A percentile compares a stretch with the other conserved stretches of the same genome.
phyloP scores from a whole-genome alignment of 441 rosid species.

The Erysimum cheiri region DNA sequence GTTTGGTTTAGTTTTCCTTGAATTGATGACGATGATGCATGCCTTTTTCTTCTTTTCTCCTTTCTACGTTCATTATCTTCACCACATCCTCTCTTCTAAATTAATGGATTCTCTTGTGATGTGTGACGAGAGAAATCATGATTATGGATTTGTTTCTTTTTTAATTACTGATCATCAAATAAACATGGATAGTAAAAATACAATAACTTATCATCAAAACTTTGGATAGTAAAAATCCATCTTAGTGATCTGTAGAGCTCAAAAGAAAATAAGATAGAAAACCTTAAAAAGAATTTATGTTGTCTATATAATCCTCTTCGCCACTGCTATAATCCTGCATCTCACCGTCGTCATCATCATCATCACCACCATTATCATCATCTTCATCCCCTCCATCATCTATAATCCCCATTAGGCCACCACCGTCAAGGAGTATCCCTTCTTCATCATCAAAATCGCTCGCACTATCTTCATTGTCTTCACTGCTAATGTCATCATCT shows the following conservation, averaged over 20 bases:
- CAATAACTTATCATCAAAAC: constrained; percentile 36
- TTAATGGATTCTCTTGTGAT: not conserved
- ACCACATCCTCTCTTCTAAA: not conserved
- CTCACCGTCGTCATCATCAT: constrained; percentile 63
- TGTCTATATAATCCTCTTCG: constrained; percentile 64
- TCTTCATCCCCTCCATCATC: constrained; percentile 51
- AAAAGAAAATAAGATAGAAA: not conserved
- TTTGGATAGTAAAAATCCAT: constrained; percentile 28
- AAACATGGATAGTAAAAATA: not conserved
- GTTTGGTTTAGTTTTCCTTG: constrained; percentile 42
- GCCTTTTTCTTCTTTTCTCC: not conserved
- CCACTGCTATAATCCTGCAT: constrained; percentile 82
- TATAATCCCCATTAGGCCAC: constrained; percentile 62
- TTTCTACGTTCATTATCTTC: not conserved
- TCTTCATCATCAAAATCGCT: constrained; percentile 79
- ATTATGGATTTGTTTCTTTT: not conserved
- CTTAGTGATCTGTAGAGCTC: constrained; percentile 11
- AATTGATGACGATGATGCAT: constrained; percentile 1
- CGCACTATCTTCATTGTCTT: constrained; percentile 68
- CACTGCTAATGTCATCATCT: constrained; percentile 70
- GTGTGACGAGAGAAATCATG: not conserved
- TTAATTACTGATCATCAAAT: constrained; percentile 17
- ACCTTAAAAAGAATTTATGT: constrained; percentile 51
- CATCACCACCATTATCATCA: constrained; percentile 73
- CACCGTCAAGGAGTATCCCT: constrained; percentile 62